phyloP scores from a whole-genome alignment of 139 green algal species.

The Spirogloea muscicola region DNA sequence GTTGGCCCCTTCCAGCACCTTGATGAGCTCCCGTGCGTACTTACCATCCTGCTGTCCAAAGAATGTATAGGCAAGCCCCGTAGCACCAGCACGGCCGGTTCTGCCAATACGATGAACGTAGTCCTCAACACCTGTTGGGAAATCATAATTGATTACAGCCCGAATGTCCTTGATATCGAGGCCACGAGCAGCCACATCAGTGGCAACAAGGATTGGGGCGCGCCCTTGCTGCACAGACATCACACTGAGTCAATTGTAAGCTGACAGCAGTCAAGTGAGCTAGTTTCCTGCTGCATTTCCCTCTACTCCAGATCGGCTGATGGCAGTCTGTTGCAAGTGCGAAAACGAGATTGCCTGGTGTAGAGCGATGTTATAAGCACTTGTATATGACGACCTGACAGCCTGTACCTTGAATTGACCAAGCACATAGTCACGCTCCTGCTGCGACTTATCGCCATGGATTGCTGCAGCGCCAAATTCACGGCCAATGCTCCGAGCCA shows the following conservation, averaged over 20 bases:
- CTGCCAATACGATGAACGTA: slow-evolving; percentile 87
- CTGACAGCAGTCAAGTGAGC: too few relatives aligned
- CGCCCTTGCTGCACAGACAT: too few relatives aligned
- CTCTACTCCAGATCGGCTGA: too few relatives aligned
- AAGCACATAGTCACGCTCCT: slow-evolving; percentile 84
- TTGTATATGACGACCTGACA: too few relatives aligned
- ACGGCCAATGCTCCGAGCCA: slow-evolving; percentile 46
- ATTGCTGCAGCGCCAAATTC: slow-evolving; percentile 65
- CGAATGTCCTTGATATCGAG: slow-evolving; percentile 79
- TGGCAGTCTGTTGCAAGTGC: too few relatives aligned
- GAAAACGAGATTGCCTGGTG: too few relatives aligned
- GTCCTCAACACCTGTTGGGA: slow-evolving; percentile 68
- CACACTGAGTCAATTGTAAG: too few relatives aligned
- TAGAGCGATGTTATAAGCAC: too few relatives aligned
- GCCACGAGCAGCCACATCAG: slow-evolving; percentile 66
- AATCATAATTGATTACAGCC: slow-evolving; percentile 77
- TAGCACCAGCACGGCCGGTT: slow-evolving; percentile 67
- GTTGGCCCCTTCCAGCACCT: slow-evolving; percentile 38
- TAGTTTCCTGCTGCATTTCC: too few relatives aligned
- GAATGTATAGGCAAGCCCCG: slow-evolving; percentile 74
- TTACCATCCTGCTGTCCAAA: slow-evolving; percentile 59
- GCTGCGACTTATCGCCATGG: slow-evolving; percentile 93
- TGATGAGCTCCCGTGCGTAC: slow-evolving; percentile 44
- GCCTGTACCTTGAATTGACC: slow-evolving; percentile 57
- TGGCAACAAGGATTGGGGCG: slow-evolving; percentile 60